These are phyloP conservation scores for Pontederia crassipes DNA, from an alignment of 176 grass and related monocot species.

Conservation along the genomic window DNA sequence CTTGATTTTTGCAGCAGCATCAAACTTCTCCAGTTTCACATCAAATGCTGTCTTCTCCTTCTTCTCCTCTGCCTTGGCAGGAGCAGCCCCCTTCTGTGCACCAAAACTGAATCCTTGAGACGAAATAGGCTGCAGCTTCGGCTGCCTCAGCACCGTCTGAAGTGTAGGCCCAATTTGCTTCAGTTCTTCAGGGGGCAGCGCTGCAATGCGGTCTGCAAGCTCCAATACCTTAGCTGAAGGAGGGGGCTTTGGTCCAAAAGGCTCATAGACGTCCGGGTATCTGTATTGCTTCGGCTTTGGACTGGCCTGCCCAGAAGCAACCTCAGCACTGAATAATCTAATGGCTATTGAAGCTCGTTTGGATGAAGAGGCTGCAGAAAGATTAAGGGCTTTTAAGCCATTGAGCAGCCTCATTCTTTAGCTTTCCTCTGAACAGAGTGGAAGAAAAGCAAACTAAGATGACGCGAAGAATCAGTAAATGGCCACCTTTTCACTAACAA, in stretches of 20 bases:
- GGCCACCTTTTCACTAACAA: too few relatives aligned
- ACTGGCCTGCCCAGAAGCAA: slow-evolving; percentile 13
- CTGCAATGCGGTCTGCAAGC: slow-evolving; percentile 64
- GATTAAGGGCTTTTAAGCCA: slow-evolving; percentile 27
- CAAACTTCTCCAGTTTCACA: slow-evolving; percentile 93
- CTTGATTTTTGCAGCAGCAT: slow-evolving; percentile 87
- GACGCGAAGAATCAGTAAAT: too few relatives aligned
- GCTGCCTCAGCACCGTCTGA: slow-evolving; percentile 54
- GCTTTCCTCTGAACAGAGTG: too few relatives aligned
- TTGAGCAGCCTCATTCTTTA: slow-evolving; percentile 31
- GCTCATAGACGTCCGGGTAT: slow-evolving; percentile 68
- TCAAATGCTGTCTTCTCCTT: slow-evolving; percentile 93
- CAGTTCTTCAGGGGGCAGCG: slow-evolving; percentile 65
- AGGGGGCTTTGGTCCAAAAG: slow-evolving; percentile 57
- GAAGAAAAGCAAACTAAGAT: too few relatives aligned
- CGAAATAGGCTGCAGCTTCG: slow-evolving; percentile 53
- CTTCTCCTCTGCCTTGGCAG: slow-evolving; percentile 54
- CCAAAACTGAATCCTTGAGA: slow-evolving; percentile 73
- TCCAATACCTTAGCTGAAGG: slow-evolving; percentile 72
- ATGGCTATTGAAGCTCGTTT: slow-evolving; percentile 4
- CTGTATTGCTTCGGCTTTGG: slow-evolving; percentile 47
- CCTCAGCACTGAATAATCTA: slow-evolving; percentile 29
- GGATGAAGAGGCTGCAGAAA: slow-evolving; percentile 8
- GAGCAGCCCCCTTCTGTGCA: slow-evolving; percentile 24
- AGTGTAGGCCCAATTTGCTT: slow-evolving; percentile 91